These are phyloP conservation scores for Colletotrichum cereale DNA, from an alignment of 2,329 filamentous ascomycete species.

Conservation along the genomic window DNA sequence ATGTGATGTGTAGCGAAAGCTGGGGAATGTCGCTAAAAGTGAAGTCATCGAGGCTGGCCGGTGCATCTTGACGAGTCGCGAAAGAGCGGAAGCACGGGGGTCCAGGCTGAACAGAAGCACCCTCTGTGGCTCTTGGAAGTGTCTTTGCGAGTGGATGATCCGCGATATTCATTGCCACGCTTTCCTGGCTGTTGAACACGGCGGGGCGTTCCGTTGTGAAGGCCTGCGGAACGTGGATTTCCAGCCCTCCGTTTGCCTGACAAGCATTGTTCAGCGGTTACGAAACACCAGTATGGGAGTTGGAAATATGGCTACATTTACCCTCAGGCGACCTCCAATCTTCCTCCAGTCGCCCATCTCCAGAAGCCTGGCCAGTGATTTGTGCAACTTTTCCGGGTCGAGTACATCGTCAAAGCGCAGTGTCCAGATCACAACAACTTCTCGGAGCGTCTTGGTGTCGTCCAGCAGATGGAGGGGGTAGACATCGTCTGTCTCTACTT, in stretches of 20 bases:
- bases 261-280: not conserved
- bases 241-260: conserved; percentile 43
- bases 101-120: conserved; percentile 25
- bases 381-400: conserved; percentile 53
- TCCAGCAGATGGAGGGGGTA: conserved; percentile 50
- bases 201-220: conserved; percentile 51
- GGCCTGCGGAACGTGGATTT: conserved; percentile 48
- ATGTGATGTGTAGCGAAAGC: conserved; percentile 60
- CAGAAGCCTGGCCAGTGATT: conserved; percentile 52
- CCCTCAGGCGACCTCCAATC: conserved; percentile 57
- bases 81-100: conserved; percentile 35
- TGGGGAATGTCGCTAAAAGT: conserved; percentile 56
- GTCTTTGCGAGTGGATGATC: conserved; percentile 55
- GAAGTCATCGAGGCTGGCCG: conserved; percentile 52
- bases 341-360: conserved; percentile 59
- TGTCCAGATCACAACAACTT: conserved; percentile 47
- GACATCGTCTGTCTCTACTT: conserved; percentile 42
- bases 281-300: not conserved
- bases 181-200: conserved; percentile 53
- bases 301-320: conserved; percentile 45
- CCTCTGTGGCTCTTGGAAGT: conserved; percentile 49
- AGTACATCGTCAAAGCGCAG: conserved; percentile 60
- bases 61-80: conserved; percentile 30
- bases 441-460: conserved; percentile 41
- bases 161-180: conserved; percentile 49